Conservation (phyloP, 164 flowering plant species). For the Sextonia rubra region DNA sequence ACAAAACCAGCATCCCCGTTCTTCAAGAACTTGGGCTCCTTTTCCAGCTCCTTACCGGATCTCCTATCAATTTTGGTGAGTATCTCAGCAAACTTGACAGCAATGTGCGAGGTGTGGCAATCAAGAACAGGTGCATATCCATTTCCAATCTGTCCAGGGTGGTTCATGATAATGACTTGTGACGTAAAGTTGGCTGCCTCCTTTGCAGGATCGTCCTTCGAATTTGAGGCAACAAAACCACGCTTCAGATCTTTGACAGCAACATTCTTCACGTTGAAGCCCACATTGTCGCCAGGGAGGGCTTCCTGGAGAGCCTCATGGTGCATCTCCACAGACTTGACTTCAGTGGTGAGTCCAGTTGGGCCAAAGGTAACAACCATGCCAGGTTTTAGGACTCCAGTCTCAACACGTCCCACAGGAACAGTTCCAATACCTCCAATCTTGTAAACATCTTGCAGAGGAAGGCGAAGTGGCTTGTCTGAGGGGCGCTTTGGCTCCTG, state of each 20-base stretch:
- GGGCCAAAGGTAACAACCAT: conserved; percentile 22
- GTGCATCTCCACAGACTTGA: conserved; percentile 27
- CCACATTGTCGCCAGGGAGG: conserved; percentile 13
- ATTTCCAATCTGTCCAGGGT: conserved; percentile 29
- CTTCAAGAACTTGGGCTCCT: conserved; percentile 26
- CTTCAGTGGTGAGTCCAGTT: conserved; percentile 27
- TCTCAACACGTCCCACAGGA: conserved; percentile 18
- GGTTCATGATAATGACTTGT: conserved; percentile 31
- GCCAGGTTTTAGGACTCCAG: conserved; percentile 18
- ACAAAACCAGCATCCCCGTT: conserved; percentile 20
- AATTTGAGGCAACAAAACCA: conserved; percentile 23
- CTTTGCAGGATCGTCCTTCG: conserved; percentile 25
- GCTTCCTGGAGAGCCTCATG: conserved; percentile 19
- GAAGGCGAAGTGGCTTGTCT: conserved; percentile 22
- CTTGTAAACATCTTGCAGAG: conserved; percentile 20
- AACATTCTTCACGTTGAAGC: conserved; percentile 15
- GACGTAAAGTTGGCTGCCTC: conserved; percentile 30
- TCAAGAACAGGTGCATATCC: conserved; percentile 23
- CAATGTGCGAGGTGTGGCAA: conserved; percentile 30
- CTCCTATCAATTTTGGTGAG: conserved; percentile 27
- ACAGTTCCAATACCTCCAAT: conserved; percentile 27
- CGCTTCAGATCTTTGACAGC: conserved; percentile 21
- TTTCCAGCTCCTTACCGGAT: conserved; percentile 27
- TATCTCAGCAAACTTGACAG: conserved; percentile 28
- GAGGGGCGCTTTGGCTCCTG: conserved; percentile 18